These are phyloP conservation scores for Acanthamoeba castellanii DNA, from an alignment of 208 protist genomes.

Conservation along the genomic window DNA sequence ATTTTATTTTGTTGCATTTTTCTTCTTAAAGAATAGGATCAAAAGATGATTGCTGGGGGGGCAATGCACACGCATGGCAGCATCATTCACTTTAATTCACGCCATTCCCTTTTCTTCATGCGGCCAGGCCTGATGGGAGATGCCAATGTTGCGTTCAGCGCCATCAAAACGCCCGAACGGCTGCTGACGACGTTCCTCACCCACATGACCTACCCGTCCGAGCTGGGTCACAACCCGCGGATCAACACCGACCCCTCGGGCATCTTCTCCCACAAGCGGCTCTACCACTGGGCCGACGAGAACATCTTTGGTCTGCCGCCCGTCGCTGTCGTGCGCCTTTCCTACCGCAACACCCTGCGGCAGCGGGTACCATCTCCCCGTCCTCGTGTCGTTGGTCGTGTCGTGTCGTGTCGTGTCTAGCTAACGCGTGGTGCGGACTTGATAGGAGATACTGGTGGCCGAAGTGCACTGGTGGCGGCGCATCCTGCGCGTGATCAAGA, in stretches of 20 bases:
- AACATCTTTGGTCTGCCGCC: slow-evolving; percentile 7
- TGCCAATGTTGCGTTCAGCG: background rate
- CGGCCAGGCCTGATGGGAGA: background rate
- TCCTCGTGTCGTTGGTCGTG: too few species aligned
- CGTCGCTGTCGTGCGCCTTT: background rate
- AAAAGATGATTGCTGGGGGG: background rate
- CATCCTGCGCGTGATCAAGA: background rate
- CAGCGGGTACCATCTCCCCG: background rate
- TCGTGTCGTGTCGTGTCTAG: background rate
- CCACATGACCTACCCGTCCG: background rate
- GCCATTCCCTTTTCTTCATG: background rate
- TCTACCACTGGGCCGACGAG: slow-evolving; percentile 18
- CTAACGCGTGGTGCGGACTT: background rate
- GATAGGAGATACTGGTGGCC: background rate
- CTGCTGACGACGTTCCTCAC: background rate
- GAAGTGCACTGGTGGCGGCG: slow-evolving; percentile 40
- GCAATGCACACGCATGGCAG: background rate
- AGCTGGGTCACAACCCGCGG: background rate
- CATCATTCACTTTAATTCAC: too few species aligned
- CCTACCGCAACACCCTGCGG: background rate
- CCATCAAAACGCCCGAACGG: background rate
- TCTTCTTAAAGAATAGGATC: background rate
- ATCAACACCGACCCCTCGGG: background rate
- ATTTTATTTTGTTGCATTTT: background rate
- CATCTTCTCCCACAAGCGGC: background rate